Evolutionary conservation across 805 yeast species (phyloP).

Genomic region (Myxozyma monticola): DNA sequence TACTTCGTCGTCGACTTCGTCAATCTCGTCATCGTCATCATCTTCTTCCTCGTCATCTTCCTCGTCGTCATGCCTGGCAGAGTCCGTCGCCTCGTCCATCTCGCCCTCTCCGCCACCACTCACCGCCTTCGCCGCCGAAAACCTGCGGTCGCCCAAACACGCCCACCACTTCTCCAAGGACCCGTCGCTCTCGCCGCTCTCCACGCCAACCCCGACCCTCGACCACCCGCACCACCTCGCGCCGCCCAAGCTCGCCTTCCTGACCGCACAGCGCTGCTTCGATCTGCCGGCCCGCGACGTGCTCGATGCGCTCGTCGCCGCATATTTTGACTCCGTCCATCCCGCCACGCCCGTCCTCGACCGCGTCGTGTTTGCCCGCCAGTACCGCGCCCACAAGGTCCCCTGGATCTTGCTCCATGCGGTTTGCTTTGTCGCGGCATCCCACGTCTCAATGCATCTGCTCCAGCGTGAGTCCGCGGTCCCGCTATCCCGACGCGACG

Average conservation of each 20-base stretch:
- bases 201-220: neutral
- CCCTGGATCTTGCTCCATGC: constrained; percentile 20
- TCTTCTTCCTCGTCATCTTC: neutral
- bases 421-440: constrained; percentile 13
- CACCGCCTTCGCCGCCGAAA: neutral
- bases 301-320: constrained; percentile 10
- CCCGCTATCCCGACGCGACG: neutral
- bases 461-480: no score
- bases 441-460: constrained; percentile 4
- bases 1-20: neutral
- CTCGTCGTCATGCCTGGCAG: no score
- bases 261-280: constrained; percentile 11
- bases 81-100: neutral
- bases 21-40: neutral
- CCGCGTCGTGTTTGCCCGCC: constrained; percentile 2
- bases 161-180: neutral
- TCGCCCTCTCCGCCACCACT: neutral
- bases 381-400: neutral
- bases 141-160: neutral
- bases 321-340: constrained; percentile 24
- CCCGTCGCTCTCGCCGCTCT: neutral
- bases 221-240: constrained; percentile 7
- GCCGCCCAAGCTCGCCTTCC: neutral
- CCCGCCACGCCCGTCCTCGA: constrained; percentile 23
- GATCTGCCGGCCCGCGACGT: constrained; percentile 6